phyloP scores from a whole-genome alignment of 768 basidiomycete species.

The Trametes meyenii region DNA sequence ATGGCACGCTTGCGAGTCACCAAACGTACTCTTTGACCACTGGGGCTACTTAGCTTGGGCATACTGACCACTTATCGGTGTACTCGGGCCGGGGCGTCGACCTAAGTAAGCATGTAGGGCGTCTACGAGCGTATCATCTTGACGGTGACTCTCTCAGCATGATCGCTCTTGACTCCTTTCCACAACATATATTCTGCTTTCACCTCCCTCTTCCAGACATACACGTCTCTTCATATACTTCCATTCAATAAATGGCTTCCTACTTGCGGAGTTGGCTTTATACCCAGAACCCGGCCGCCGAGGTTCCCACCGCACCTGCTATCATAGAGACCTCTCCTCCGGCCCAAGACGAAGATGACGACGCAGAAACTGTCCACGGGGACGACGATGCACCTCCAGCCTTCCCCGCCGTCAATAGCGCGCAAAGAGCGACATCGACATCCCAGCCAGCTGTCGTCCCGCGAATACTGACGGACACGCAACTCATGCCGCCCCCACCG shows the following conservation, averaged over 20 bases:
- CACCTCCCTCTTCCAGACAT: too few relatives aligned
- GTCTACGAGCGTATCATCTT: neutral
- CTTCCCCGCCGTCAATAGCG: slow-evolving; percentile 73
- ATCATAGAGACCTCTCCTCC: slow-evolving; percentile 42
- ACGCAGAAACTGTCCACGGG: slow-evolving; percentile 42
- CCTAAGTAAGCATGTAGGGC: too few relatives aligned
- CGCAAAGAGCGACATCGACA: slow-evolving; percentile 54
- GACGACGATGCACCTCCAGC: slow-evolving; percentile 59
- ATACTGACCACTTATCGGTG: too few relatives aligned
- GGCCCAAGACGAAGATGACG: slow-evolving; percentile 39
- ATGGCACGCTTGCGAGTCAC: neutral
- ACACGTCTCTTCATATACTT: neutral
- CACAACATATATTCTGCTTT: neutral
- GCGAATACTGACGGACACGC: slow-evolving; percentile 56
- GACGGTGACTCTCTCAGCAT: neutral
- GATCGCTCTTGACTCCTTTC: neutral
- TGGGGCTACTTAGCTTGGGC: too few relatives aligned
- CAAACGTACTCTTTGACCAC: too few relatives aligned
- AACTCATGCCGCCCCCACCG: slow-evolving; percentile 50
- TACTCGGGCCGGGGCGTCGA: too few relatives aligned
- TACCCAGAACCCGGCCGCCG: slow-evolving; percentile 26
- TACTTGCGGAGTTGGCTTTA: slow-evolving; percentile 63
- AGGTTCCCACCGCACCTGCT: slow-evolving; percentile 37
- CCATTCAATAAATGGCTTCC: slow-evolving; percentile 47
- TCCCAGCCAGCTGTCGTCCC: slow-evolving; percentile 39